These are phyloP conservation scores for Bipolaris sorokiniana DNA, from an alignment of 2,329 filamentous ascomycete species.

Conservation along the genomic window DNA sequence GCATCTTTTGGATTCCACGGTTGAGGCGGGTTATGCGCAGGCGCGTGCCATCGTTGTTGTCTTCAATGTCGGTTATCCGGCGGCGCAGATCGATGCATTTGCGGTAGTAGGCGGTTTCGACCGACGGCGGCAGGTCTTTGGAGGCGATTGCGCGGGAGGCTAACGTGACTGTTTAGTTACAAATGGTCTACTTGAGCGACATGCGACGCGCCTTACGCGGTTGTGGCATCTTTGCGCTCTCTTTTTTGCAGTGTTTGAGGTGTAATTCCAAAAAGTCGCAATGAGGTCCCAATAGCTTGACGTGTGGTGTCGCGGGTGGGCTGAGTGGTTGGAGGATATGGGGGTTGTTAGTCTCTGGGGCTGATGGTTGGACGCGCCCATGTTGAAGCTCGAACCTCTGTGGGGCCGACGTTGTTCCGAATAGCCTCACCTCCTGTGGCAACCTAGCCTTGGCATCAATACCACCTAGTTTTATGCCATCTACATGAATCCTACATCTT, in stretches of 20 bases:
- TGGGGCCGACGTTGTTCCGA: slow-evolving; percentile 23
- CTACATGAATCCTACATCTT: neutral
- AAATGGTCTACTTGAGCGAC: neutral
- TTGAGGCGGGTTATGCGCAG: slow-evolving; percentile 79
- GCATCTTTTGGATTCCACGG: slow-evolving; percentile 88
- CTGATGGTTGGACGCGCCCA: slow-evolving; percentile 14
- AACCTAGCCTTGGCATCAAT: neutral
- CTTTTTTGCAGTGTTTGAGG: neutral
- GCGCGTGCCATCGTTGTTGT: slow-evolving; percentile 84
- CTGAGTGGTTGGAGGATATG: slow-evolving; percentile 2
- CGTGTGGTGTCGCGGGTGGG: neutral
- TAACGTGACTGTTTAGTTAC: slow-evolving; percentile 18
- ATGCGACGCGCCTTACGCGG: slow-evolving; percentile 25
- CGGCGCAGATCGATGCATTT: slow-evolving; percentile 96
- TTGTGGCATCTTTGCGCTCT: slow-evolving; percentile 28
- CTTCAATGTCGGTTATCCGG: slow-evolving; percentile 88
- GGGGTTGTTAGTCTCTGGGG: slow-evolving; percentile 10
- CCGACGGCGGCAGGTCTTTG: slow-evolving; percentile 74
- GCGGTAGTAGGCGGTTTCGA: slow-evolving; percentile 92
- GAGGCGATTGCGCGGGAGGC: slow-evolving; percentile 41
- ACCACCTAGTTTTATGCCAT: neutral
- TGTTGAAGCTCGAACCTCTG: slow-evolving; percentile 23
- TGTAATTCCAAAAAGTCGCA: neutral
- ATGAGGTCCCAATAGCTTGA: neutral
- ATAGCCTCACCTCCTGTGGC: slow-evolving; percentile 13